These are phyloP conservation scores for Trichoderma sp. DNA, from an alignment of 2,329 filamentous ascomycete species.

Conservation along the genomic window DNA sequence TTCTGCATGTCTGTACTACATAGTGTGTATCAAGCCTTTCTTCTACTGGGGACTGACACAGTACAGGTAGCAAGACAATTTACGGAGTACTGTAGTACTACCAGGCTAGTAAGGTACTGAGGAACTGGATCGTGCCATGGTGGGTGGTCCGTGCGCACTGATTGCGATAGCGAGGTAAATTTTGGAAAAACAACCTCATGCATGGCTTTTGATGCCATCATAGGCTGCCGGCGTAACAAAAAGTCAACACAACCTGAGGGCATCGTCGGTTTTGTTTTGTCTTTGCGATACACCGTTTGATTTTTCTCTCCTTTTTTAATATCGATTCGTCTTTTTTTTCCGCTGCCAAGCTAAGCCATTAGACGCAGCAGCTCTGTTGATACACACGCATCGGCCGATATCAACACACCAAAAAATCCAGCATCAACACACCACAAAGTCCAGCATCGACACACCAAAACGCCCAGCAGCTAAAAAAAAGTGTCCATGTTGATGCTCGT, in stretches of 20 bases:
- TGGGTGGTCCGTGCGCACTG: constrained; percentile 16
- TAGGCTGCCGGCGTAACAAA: neutral
- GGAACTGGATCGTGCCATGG: too few relatives aligned
- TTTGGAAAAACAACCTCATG: neutral
- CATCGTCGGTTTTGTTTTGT: neutral
- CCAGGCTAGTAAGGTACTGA: neutral
- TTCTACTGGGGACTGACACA: too few relatives aligned
- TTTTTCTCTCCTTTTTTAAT: neutral
- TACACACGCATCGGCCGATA: neutral
- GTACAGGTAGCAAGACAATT: too few relatives aligned
- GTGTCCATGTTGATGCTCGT: constrained; percentile 19
- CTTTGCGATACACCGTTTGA: neutral
- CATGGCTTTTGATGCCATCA: neutral
- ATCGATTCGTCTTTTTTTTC: neutral
- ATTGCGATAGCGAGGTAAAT: constrained; percentile 19
- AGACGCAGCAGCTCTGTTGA: neutral
- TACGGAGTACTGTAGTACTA: neutral
- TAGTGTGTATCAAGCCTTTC: too few relatives aligned
- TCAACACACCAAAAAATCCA: neutral
- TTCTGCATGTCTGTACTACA: too few relatives aligned
- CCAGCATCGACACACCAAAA: neutral
- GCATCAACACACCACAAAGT: neutral
- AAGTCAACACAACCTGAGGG: neutral
- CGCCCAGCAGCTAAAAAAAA: neutral
- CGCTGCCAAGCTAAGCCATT: neutral